Evolutionary conservation across 768 basidiomycete species (phyloP).

Genomic region (Xerocomus spinulosus): DNA sequence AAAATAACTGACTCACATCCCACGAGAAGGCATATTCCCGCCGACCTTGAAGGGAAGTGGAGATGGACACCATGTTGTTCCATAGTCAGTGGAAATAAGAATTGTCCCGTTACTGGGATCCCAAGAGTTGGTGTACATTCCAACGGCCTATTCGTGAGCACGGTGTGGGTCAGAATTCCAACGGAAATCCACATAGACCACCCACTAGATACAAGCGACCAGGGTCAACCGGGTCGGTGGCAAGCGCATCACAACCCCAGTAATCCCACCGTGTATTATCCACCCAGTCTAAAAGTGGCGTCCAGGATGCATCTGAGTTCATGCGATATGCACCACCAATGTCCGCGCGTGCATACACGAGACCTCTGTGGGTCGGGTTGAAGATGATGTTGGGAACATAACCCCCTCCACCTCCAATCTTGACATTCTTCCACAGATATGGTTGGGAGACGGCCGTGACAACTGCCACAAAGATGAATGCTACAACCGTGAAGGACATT

Average conservation of each 20-base stretch:
- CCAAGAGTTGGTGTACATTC: constrained; percentile 11
- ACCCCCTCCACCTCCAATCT: constrained; percentile 34
- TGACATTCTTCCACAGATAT: constrained; percentile 63
- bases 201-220: constrained; percentile 45
- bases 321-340: constrained; percentile 63
- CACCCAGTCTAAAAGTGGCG: constrained; percentile 55
- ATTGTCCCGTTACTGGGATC: constrained; percentile 37
- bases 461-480: neutral
- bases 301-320: constrained; percentile 59
- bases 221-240: constrained; percentile 56
- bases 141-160: constrained; percentile 3
- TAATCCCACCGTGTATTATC: constrained; percentile 50
- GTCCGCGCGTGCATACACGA: constrained; percentile 64
- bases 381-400: constrained; percentile 58
- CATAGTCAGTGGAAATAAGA: constrained; percentile 54
- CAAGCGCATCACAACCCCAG: constrained; percentile 59
- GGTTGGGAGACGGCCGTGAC: constrained; percentile 26
- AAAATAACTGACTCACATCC: constrained; percentile 39
- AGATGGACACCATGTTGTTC: constrained; percentile 50
- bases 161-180: neutral
- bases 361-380: constrained; percentile 54
- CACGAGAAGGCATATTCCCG: constrained; percentile 42
- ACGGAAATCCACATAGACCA: neutral
- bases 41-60: constrained; percentile 61
- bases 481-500: neutral